phyloP scores from a whole-genome alignment of 495 filamentous ascomycete species.

The Penicillium alfredii region DNA sequence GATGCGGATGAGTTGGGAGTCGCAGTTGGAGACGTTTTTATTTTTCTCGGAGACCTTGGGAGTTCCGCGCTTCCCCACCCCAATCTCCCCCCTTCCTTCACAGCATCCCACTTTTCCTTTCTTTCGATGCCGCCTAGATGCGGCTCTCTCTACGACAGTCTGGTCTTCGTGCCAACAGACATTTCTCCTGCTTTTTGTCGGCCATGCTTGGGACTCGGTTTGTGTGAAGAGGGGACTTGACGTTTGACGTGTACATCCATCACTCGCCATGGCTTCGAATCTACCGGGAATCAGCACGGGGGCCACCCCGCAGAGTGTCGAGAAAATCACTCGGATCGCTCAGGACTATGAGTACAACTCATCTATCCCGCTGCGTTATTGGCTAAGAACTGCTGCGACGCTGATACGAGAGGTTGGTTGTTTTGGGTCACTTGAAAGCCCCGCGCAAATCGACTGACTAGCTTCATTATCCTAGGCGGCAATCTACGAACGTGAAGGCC shows the following conservation, averaged over 20 bases:
- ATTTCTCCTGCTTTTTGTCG: slow-evolving; percentile 1
- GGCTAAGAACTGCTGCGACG: slow-evolving; percentile 74
- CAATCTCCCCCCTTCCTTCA: slow-evolving; percentile 2
- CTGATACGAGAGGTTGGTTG: slow-evolving; percentile 67
- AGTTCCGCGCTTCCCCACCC: slow-evolving; percentile 4
- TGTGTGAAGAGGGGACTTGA: slow-evolving; percentile 13
- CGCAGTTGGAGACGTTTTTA: not conserved
- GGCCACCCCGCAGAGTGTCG: slow-evolving; percentile 56
- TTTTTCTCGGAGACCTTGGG: slow-evolving; percentile 8
- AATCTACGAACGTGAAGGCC: slow-evolving; percentile 79
- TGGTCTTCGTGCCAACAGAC: slow-evolving; percentile 15
- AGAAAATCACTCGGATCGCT: slow-evolving; percentile 65
- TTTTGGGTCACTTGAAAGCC: not conserved
- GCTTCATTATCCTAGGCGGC: slow-evolving; percentile 46
- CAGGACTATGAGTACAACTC: slow-evolving; percentile 74
- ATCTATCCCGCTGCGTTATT: slow-evolving; percentile 65
- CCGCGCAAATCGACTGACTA: not conserved
- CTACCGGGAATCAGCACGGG: slow-evolving; percentile 15
- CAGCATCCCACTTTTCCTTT: slow-evolving; percentile 1
- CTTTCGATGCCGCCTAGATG: slow-evolving; percentile 22
- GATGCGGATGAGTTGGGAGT: slow-evolving; percentile 7
- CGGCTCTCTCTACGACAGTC: slow-evolving; percentile 10
- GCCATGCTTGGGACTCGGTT: slow-evolving; percentile 14
- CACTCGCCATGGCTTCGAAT: slow-evolving; percentile 25
- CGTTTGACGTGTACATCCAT: slow-evolving; percentile 1